These are phyloP conservation scores for Myxozyma monticola DNA, from an alignment of 805 yeast species.

Conservation along the genomic window DNA sequence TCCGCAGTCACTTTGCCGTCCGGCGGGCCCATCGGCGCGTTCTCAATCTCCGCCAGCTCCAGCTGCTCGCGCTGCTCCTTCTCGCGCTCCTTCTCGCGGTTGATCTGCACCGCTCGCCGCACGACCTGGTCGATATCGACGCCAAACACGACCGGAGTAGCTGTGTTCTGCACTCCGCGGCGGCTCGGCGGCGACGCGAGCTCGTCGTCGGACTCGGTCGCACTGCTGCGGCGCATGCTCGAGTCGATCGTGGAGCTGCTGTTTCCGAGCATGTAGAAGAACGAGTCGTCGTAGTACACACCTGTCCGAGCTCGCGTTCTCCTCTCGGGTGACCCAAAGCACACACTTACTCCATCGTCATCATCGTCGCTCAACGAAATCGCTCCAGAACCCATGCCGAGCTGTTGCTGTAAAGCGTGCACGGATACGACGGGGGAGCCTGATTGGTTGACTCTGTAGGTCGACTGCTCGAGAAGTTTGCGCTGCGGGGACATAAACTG, in stretches of 20 bases:
- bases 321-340: conserved; percentile 43
- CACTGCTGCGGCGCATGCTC: conserved; percentile 6
- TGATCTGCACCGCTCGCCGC: conserved; percentile 42
- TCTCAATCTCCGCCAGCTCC: too few relatives aligned
- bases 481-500: conserved; percentile 27
- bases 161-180: conserved; percentile 16
- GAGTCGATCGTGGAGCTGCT: neutral
- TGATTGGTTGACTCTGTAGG: conserved; percentile 16
- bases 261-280: neutral
- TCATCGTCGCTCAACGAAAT: conserved; percentile 36
- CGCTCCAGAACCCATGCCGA: conserved; percentile 17
- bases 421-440: conserved; percentile 14
- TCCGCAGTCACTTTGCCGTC: too few relatives aligned
- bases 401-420: conserved; percentile 10
- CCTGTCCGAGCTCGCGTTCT: conserved; percentile 34
- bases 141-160: conserved; percentile 49
- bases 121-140: conserved; percentile 56
- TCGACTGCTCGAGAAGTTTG: conserved; percentile 23
- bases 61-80: neutral
- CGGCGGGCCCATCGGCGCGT: too few relatives aligned
- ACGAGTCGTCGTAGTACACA: neutral
- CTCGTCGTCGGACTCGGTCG: conserved; percentile 22
- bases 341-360: conserved; percentile 34
- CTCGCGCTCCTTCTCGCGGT: conserved; percentile 11
- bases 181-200: neutral